phyloP scores from a whole-genome alignment of 805 yeast species.

The Yamadazyma endophytica region DNA sequence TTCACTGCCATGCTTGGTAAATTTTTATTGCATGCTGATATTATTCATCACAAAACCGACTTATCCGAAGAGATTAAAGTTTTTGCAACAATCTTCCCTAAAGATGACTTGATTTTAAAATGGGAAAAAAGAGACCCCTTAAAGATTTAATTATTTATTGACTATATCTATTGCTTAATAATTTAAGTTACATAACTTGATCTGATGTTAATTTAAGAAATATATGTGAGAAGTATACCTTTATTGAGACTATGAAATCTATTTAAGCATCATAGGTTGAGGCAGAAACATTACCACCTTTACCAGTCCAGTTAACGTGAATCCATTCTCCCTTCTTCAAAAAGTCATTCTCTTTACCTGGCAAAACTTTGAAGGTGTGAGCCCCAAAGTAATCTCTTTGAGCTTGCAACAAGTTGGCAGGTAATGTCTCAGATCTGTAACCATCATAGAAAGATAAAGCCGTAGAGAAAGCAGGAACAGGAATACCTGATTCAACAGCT shows the following conservation, averaged over 20 bases:
- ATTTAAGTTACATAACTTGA: neutral
- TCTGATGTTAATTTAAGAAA: neutral
- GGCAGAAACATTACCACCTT: constrained; percentile 97
- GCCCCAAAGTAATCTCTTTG: constrained; percentile 99
- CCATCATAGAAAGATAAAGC: constrained; percentile 98
- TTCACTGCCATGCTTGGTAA: constrained; percentile 91
- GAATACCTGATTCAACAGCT: constrained; percentile 84
- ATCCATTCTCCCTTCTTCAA: constrained; percentile 79
- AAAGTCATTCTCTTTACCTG: constrained; percentile 71
- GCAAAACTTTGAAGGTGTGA: constrained; percentile 94
- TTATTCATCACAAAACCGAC: constrained; percentile 78
- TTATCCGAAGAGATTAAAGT: constrained; percentile 89
- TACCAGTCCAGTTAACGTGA: constrained; percentile 99
- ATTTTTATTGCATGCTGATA: constrained; percentile 74
- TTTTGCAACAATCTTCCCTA: constrained; percentile 97
- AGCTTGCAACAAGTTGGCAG: constrained; percentile 98
- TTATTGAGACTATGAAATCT: neutral
- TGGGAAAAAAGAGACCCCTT: constrained; percentile 65
- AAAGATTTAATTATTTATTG: constrained; percentile 2
- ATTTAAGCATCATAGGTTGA: constrained; percentile 86
- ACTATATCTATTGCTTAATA: neutral
- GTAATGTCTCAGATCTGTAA: constrained; percentile 91
- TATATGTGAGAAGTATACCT: constrained; percentile 1
- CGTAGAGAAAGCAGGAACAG: constrained; percentile 96
- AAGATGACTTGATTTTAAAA: constrained; percentile 83